Percentiles rank a stretch among this genome's conserved stretches.
phyloP scores from a whole-genome alignment of 2,329 filamentous ascomycete genomes.

The Botrytis tulipae region DNA sequence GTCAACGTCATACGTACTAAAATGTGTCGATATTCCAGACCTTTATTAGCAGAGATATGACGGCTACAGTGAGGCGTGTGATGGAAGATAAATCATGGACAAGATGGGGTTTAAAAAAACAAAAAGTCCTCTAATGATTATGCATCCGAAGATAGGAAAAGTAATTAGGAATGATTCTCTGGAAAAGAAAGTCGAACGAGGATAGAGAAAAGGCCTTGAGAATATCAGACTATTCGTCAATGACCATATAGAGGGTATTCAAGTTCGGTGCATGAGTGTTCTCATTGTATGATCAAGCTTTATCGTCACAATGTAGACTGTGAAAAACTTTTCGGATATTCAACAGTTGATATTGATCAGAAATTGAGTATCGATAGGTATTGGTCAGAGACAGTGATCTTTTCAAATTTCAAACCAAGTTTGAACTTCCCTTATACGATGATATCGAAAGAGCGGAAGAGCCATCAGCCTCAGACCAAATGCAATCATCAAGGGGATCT shows the following conservation, averaged over 20 bases:
- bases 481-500: not conserved
- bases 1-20: constrained; percentile 42
- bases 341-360: not conserved
- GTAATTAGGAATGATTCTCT: not conserved
- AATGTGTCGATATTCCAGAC: constrained; percentile 46
- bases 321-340: not conserved
- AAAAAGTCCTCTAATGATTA: too few species aligned
- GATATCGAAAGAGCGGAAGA: not conserved
- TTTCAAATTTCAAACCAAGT: not conserved
- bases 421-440: not conserved
- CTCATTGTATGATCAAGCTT: not conserved
- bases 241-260: not conserved
- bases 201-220: not conserved
- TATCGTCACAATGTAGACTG: not conserved
- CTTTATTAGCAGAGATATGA: constrained; percentile 39
- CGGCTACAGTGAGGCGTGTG: constrained; percentile 38
- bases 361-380: not conserved
- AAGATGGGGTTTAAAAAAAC: not conserved
- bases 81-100: not conserved
- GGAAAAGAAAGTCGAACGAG: too few species aligned
- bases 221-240: not conserved
- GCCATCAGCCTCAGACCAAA: not conserved
- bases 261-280: not conserved
- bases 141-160: not conserved
- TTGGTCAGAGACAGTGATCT: not conserved